Evolutionary conservation across 305 asterid genomes (phyloP).

Genomic region (Vinca major): DNA sequence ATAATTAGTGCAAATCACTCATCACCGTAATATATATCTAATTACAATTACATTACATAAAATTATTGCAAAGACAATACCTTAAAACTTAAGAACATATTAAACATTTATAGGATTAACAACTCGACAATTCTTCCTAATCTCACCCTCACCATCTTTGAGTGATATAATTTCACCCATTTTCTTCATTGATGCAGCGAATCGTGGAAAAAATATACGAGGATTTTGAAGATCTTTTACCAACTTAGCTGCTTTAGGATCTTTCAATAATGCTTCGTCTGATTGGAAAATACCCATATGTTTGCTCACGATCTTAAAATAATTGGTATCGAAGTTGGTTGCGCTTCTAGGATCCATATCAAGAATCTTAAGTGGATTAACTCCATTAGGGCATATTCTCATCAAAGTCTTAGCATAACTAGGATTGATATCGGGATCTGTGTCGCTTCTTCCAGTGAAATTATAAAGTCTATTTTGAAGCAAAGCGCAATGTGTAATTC

Average conservation of each 20-base stretch:
- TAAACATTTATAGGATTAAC: conserved; percentile 6
- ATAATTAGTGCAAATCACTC: too few relatives aligned
- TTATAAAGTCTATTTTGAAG: conserved; percentile 25
- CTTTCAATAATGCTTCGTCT: conserved; percentile 20
- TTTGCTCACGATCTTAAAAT: background rate
- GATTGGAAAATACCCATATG: conserved; percentile 4
- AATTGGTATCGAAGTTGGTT: conserved; percentile 7
- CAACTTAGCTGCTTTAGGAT: conserved; percentile 17
- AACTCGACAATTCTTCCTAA: conserved; percentile 25
- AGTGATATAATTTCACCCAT: conserved; percentile 25
- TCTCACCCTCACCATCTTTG: conserved; percentile 18
- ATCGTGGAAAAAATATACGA: conserved; percentile 13
- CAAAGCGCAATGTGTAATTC: conserved; percentile 23
- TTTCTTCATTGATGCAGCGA: conserved; percentile 21
- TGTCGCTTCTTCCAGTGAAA: conserved; percentile 23
- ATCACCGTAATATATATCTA: too few relatives aligned
- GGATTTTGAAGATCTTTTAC: conserved; percentile 7
- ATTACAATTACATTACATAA: too few relatives aligned
- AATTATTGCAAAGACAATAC: too few relatives aligned
- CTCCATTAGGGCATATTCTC: conserved; percentile 8
- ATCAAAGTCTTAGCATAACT: conserved; percentile 11
- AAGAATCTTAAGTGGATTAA: background rate
- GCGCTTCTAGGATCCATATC: conserved; percentile 16
- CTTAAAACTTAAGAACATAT: too few relatives aligned
- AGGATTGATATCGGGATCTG: conserved; percentile 8